Base-by-base conservation (phyloP, 352 stramenopile genomes). In the Globisporangium canariense region DNA sequence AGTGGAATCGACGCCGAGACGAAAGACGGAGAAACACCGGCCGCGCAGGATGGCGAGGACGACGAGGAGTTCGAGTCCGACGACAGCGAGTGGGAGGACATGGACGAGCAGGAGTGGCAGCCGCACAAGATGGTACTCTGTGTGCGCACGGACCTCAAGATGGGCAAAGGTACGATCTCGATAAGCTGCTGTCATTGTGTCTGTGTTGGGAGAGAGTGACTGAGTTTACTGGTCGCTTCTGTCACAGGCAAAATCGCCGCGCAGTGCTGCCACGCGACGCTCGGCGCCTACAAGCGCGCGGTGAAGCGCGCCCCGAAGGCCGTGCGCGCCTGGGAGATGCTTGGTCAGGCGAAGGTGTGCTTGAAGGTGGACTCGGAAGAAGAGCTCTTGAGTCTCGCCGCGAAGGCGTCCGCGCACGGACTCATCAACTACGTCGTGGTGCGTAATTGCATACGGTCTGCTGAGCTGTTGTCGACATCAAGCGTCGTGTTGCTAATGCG, bases 121-220 rank as follows among this genome's bases (percentile, higher is more conserved):
- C 85, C 85, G 22, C 87, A 96, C 77, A 97, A 96, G 68, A 98
- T 98, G 93, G 90, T 99, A 57, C 82, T 99, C 20, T 97, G 90
- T 63, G 96, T 98, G 67, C 96, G 97, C 67, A 97, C 88, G 38
- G 87, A 97, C 75, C 77, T 99, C 47, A 95, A 93, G 70, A 99
- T 99, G 96, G 91, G 92, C 69, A 98, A 98, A 81, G 96, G 95
- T 89, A 86, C 76, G 74, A 79, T 89, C 54, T 75, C 70, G 14
- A 74, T 82, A 38, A 87, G 70, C 56, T 79, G 77, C 36, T 75
- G 89, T 60, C 50, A 6, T 3, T 20, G 46, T 38, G 30, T 64
- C 45, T 18, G 22, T 30, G 46, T 56, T 56, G 9, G 14, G 18
- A 28, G n/a, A 28, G 22, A 6, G 7, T 50, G 25, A 18, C 34